phyloP scores from a whole-genome alignment of 805 yeast genomes.

The Saturnispora saitoi region DNA sequence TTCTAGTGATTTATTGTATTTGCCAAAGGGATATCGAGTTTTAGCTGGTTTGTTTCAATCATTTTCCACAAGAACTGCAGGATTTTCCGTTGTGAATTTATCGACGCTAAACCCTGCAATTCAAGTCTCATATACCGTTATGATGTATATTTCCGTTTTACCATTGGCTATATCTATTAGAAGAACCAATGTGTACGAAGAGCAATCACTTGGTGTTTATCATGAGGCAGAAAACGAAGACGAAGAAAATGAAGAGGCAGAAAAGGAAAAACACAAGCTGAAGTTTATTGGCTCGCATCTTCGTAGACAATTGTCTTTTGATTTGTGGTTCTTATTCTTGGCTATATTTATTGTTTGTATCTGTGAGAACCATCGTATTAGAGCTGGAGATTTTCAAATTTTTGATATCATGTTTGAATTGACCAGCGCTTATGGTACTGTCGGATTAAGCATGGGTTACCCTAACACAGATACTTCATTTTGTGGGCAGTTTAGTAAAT shows the following conservation, averaged over 20 bases:
- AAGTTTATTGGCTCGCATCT: conserved; percentile 81
- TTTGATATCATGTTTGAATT: conserved; percentile 79
- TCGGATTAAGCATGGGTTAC: conserved; percentile 84
- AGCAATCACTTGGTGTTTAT: conserved; percentile 92
- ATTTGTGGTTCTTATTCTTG: conserved; percentile 85
- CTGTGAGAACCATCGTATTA: conserved; percentile 64
- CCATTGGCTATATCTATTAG: conserved; percentile 95
- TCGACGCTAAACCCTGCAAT: conserved; percentile 77
- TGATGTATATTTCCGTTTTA: conserved; percentile 97
- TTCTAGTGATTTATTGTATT: conserved; percentile 38
- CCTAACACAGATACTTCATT: conserved; percentile 62
- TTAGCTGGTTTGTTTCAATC: conserved; percentile 87
- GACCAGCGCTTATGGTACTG: conserved; percentile 94
- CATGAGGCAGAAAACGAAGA: conserved; percentile 25
- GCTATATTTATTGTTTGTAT: conserved; percentile 83
- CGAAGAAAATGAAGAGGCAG: conserved; percentile 24
- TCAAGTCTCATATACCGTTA: conserved; percentile 85
- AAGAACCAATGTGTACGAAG: conserved; percentile 96
- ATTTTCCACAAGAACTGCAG: conserved; percentile 89
- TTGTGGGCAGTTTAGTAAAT: conserved; percentile 55
- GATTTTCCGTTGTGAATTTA: conserved; percentile 67
- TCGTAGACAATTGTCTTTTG: conserved; percentile 86
- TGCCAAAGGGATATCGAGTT: conserved; percentile 61
- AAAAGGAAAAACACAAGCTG: conserved; percentile 34
- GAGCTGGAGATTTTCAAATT: conserved; percentile 46